Base-by-base conservation (phyloP, 208 protist species). In the Trypanosoma grayi region DNA sequence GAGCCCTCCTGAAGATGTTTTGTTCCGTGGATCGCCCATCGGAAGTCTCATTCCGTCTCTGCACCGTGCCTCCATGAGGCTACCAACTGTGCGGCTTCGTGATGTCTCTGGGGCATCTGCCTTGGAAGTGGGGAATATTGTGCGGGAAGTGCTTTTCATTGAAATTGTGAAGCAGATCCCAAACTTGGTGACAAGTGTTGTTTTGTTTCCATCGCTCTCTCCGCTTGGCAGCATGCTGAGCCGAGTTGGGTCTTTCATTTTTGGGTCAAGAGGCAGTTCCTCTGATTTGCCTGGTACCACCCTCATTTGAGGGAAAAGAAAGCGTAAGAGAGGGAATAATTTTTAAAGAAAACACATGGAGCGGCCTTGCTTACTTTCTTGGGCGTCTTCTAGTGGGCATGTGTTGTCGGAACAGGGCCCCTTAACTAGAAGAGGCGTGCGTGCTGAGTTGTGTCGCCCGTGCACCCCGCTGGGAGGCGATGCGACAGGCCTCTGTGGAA, bases 31-130 rank as follows among this genome's bases (percentile, higher is more conserved):
- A 50, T 84, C 78, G 6, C 54, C 60, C 2, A 54, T 89, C 4
- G 66, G 63, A 10, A 67, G 60, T 20, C 48, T 88, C 30, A 70
- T 88, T 31, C 81, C 78, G 6, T 85, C 78, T n/a, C 62, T 89
- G 20, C 73, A 81, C 39, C 69, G 77, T 25, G 82, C 82, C 18
- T 60, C 66, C 24, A 57, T 89, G 14, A 53, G 59, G 7, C 53
- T 89, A 1, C 80, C 80, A 1, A 77, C 59, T 25, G 33, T 81
- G 39, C 68, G 70, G 18, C 66, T 82, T 40, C 55, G 62, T 41
- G 73, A 83, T 27, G 41, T 87, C 22, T 73, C 55, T 28, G 50
- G 70, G 14, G 56, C 64, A 27, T 79, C 76, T 16, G 41, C 61
- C n/a, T 20, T 40, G 11, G 60, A 83, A 31, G 66, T 83, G 7